phyloP scores from a whole-genome alignment of 306 rosid genomes.

The Elaeagnus macrophylla region DNA sequence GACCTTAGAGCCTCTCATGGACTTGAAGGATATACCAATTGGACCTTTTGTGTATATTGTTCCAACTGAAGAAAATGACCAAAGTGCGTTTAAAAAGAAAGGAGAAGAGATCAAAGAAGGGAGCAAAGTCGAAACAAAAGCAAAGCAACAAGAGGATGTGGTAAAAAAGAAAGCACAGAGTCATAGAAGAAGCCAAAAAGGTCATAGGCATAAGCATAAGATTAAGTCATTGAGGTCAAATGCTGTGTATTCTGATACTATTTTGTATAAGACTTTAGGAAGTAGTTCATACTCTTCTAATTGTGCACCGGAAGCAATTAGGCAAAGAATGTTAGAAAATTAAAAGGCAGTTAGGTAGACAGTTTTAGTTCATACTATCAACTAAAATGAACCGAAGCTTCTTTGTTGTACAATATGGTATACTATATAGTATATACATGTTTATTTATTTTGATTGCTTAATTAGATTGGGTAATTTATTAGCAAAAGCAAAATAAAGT shows the following conservation, averaged over 20 bases:
- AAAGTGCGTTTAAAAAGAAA: too few species aligned
- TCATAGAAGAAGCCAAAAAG: neutral
- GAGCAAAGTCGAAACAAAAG: too few species aligned
- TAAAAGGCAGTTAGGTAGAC: neutral
- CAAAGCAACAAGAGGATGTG: neutral
- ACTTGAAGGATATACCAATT: conserved; percentile 44
- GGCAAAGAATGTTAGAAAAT: neutral
- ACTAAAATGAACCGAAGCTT: too few species aligned
- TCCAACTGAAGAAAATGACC: conserved; percentile 28
- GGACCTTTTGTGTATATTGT: conserved; percentile 72
- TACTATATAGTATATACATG: too few species aligned
- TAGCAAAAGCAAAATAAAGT: too few species aligned
- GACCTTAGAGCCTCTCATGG: conserved; percentile 51
- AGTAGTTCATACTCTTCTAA: conserved; percentile 42
- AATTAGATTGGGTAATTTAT: too few species aligned
- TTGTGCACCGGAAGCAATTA: conserved; percentile 1
- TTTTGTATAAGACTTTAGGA: conserved; percentile 50
- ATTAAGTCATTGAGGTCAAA: conserved; percentile 35
- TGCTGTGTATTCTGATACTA: conserved; percentile 62
- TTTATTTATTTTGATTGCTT: too few species aligned
- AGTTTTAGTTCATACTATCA: too few species aligned
- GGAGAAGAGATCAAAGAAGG: too few species aligned
- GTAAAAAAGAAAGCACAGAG: conserved; percentile 3
- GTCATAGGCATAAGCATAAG: conserved; percentile 1
- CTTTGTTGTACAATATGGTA: too few species aligned